Percentiles rank a stretch among this genome's conserved stretches.
Conservation (phyloP, 202 grass and related monocot genomes). For the Cymbopogon flexuosus region DNA sequence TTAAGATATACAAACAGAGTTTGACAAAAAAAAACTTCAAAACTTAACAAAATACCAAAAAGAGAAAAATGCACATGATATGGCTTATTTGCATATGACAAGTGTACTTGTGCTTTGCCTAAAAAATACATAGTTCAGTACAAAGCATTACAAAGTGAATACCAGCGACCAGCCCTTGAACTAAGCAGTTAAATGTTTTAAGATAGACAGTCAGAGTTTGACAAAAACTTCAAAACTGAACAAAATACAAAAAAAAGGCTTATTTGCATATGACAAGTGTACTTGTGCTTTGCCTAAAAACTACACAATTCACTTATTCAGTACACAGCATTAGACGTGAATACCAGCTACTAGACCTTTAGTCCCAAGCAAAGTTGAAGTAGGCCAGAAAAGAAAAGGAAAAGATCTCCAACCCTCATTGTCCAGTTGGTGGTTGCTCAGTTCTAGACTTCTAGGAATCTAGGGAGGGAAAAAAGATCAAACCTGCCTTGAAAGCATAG, state of each 20-base stretch:
- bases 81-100: neutral
- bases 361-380: neutral
- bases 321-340: neutral
- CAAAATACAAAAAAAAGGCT: neutral
- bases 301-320: neutral
- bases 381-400: neutral
- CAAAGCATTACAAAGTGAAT: neutral
- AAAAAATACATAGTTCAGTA: neutral
- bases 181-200: neutral
- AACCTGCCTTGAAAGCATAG: constrained; percentile 97
- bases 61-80: neutral
- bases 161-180: neutral
- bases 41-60: constrained; percentile 10
- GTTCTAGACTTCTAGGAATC: neutral
- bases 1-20: neutral
- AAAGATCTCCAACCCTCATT: neutral
- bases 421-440: neutral
- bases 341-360: neutral
- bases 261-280: constrained; percentile 1
- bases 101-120: neutral
- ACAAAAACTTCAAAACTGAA: constrained; percentile 1
- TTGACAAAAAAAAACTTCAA: neutral
- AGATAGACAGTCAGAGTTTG: neutral
- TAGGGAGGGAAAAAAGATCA: constrained; percentile 30
- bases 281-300: neutral